Percentiles rank a stretch among this genome's conserved stretches.
Evolutionary conservation across 2,329 filamentous ascomycete species (phyloP).

Genomic region (Intubia oerlemansii): DNA sequence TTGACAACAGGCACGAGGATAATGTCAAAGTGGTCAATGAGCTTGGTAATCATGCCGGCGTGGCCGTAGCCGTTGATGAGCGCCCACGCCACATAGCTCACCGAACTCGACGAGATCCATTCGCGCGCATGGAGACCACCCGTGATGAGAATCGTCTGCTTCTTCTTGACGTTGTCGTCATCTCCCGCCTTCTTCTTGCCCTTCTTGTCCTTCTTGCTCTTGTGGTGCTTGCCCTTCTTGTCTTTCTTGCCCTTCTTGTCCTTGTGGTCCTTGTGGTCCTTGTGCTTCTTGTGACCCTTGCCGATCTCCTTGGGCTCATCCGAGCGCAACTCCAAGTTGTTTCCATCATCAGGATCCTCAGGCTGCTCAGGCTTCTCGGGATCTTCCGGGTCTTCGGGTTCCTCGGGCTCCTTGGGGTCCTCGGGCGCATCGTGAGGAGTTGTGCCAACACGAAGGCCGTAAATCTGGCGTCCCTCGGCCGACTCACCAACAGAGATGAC

Average conservation of each 20-base stretch:
- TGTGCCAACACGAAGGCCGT: constrained; percentile 51
- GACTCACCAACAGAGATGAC: constrained; percentile 70
- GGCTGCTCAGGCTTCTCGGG: too few relatives aligned
- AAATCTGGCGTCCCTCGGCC: constrained; percentile 72
- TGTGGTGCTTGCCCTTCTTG: background rate
- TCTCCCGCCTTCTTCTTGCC: background rate
- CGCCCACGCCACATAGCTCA: constrained; percentile 77
- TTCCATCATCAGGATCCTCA: too few relatives aligned
- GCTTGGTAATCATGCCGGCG: constrained; percentile 44
- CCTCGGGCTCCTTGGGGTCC: too few relatives aligned
- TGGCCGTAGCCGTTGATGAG: constrained; percentile 70
- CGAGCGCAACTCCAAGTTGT: too few relatives aligned
- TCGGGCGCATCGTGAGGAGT: constrained; percentile 9
- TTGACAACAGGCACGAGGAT: constrained; percentile 79
- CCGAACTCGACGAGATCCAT: constrained; percentile 87
- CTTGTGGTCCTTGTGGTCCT: background rate
- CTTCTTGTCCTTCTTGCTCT: background rate
- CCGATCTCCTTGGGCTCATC: constrained; percentile 8
- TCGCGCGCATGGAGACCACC: constrained; percentile 86
- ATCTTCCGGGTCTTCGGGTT: too few relatives aligned
- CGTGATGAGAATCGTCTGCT: constrained; percentile 28
- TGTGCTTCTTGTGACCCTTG: too few relatives aligned
- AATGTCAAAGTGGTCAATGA: constrained; percentile 71
- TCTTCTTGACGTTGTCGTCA: constrained; percentile 2
- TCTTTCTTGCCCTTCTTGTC: constrained; percentile 1